Evolutionary conservation across 441 rosid genomes (phyloP).

Genomic region (Kokia cookei): DNA sequence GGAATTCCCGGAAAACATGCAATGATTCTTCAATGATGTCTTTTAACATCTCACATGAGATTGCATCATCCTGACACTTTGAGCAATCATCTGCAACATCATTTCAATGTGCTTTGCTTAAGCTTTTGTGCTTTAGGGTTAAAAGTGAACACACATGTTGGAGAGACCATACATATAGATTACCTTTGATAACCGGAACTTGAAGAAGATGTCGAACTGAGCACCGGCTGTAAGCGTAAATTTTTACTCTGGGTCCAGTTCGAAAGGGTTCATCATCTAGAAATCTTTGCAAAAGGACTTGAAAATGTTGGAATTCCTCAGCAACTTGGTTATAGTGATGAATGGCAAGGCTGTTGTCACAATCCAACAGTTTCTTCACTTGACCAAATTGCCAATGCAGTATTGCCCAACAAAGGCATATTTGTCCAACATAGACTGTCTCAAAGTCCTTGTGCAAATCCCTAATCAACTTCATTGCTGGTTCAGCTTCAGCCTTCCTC

Average conservation of each 20-base stretch:
- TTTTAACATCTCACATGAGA: slow-evolving; percentile 28
- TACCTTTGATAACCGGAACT: slow-evolving; percentile 67
- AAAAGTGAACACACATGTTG: neutral
- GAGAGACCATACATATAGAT: neutral
- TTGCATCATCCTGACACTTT: slow-evolving; percentile 26
- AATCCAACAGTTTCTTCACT: slow-evolving; percentile 35
- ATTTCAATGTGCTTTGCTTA: neutral
- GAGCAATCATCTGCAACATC: slow-evolving; percentile 45
- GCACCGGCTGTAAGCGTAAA: slow-evolving; percentile 53
- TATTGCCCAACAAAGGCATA: slow-evolving; percentile 81
- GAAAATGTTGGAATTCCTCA: slow-evolving; percentile 64
- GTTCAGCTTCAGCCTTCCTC: slow-evolving; percentile 29
- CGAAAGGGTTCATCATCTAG: slow-evolving; percentile 73
- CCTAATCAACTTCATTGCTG: slow-evolving; percentile 31
- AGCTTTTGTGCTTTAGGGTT: neutral
- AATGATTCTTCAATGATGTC: slow-evolving; percentile 44
- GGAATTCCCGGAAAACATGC: slow-evolving; percentile 57
- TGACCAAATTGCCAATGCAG: slow-evolving; percentile 66
- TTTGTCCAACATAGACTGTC: slow-evolving; percentile 62
- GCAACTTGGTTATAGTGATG: slow-evolving; percentile 57
- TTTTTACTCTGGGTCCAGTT: slow-evolving; percentile 43
- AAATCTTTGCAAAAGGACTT: slow-evolving; percentile 59
- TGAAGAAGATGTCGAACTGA: slow-evolving; percentile 53
- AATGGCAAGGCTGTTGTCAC: slow-evolving; percentile 14
- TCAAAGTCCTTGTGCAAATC: slow-evolving; percentile 44